phyloP scores from a whole-genome alignment of 768 basidiomycete species.

The Boletus edulis region DNA sequence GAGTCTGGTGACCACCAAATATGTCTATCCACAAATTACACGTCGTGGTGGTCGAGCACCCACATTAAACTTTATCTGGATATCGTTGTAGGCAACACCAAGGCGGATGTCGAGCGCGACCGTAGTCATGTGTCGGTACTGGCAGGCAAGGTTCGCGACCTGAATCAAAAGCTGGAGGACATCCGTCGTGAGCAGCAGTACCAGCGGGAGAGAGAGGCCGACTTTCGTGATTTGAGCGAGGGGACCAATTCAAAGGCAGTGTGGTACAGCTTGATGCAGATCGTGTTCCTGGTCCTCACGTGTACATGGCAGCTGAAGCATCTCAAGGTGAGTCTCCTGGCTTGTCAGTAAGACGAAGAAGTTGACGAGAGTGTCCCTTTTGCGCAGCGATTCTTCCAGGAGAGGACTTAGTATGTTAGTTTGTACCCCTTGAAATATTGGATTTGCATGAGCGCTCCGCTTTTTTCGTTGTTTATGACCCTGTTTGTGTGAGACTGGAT shows the following conservation, averaged over 20 bases:
- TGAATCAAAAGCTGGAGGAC: conserved; percentile 92
- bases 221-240: conserved; percentile 88
- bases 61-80: conserved; percentile 96
- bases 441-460: neutral
- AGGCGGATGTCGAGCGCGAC: conserved; percentile 84
- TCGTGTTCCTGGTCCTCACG: conserved; percentile 76
- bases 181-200: conserved; percentile 96
- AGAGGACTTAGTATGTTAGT: conserved; percentile 50
- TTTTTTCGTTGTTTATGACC: neutral
- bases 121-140: conserved; percentile 81
- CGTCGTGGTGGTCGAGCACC: conserved; percentile 80
- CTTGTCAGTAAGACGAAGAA: neutral
- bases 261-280: conserved; percentile 92
- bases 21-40: conserved; percentile 91
- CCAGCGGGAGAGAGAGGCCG: conserved; percentile 91
- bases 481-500: neutral
- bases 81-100: conserved; percentile 85
- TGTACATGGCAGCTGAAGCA: conserved; percentile 94
- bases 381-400: conserved; percentile 78
- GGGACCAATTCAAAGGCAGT: conserved; percentile 88
- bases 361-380: conserved; percentile 1
- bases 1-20: conserved; percentile 97
- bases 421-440: conserved; percentile 10
- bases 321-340: conserved; percentile 58
- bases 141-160: conserved; percentile 80